Percentiles rank a stretch among this genome's conserved stretches.
phyloP scores from a whole-genome alignment of 2,329 filamentous ascomycete species.

The Daldinia sp. region DNA sequence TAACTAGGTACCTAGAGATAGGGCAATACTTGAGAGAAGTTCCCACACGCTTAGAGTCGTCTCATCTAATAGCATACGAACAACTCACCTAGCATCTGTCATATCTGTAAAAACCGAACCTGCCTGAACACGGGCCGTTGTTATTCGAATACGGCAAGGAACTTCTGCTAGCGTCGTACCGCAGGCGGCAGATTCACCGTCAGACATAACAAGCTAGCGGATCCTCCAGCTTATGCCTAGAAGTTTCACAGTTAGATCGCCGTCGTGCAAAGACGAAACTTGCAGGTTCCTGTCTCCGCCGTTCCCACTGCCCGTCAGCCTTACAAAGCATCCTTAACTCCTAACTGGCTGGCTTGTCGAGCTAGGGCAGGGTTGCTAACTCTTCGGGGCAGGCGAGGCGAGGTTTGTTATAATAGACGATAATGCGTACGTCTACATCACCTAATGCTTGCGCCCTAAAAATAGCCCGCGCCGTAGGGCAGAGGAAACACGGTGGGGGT shows the following conservation, averaged over 20 bases:
- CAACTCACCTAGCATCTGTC: neutral
- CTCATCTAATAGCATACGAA: constrained; percentile 11
- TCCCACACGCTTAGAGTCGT: neutral
- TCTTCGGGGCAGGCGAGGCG: neutral
- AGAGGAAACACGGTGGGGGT: neutral
- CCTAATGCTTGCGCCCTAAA: constrained; percentile 9
- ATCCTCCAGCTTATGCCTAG: constrained; percentile 26
- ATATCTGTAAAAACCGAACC: neutral
- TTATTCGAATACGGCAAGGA: constrained; percentile 11
- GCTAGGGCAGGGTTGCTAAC: neutral
- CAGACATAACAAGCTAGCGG: constrained; percentile 11
- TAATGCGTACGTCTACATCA: neutral
- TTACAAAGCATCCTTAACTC: neutral
- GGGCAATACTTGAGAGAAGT: neutral
- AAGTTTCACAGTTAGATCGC: constrained; percentile 19
- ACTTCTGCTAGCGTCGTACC: constrained; percentile 1
- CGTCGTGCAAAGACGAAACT: constrained; percentile 3
- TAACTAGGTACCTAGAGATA: too few relatives aligned
- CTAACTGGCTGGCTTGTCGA: neutral
- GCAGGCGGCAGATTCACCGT: constrained; percentile 2
- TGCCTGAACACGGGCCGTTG: constrained; percentile 7
- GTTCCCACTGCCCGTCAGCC: neutral
- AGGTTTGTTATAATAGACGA: neutral
- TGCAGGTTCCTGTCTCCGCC: neutral
- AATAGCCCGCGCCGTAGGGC: constrained; percentile 24